Base-by-base conservation (phyloP, 1,139 yeast genomes). In the Debaryomycetaceae sp. region DNA sequence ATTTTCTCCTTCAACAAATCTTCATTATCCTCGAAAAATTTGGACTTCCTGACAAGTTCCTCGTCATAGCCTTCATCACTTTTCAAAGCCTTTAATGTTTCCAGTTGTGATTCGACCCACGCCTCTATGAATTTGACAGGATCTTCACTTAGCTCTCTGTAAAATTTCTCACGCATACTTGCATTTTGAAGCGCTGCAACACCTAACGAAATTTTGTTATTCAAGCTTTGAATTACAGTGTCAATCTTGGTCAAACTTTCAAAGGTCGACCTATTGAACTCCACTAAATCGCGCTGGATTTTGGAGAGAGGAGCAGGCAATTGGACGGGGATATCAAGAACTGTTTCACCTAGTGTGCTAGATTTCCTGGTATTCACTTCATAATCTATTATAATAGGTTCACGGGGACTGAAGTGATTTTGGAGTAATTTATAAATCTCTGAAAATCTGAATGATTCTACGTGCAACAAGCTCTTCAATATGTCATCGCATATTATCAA, bases 1-100 rank as follows among this genome's bases (percentile, higher is more conserved):
- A 90, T 75, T 55, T 87, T 88, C 56, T 89, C 93, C 53, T 80
- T 78, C 45, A 90, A 72, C 57, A 87, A 69, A 39, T 62, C 65
- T 54, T 74, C 78, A 48, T 87, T 88, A 48, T 87, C 89, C 39
- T 81, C 80, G 66, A 89, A 91, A 63, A 86, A 90, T 36, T 84
- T 80, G 6, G 96, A 81, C 56, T 84, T 81, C 68, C 99, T 81
- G 3, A 89, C 96, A 29, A 81, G 73, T 60, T 93, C 98, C 65
- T 91, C 98, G 59, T 87, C 89, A 63, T 87, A 87, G 7, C 95
- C 90, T 55, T 87, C 91, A 62, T 91, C 97, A 49, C 95, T 88
- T 55, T 85, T 78, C 52, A 89, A 76, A 14, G 89, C 83, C 61
- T 81, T 83, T 56, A 88, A 73, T 41, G 91, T 85, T 50, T 86